Base-by-base conservation (phyloP, 495 filamentous ascomycete genomes). In the Evernia prunastri region DNA sequence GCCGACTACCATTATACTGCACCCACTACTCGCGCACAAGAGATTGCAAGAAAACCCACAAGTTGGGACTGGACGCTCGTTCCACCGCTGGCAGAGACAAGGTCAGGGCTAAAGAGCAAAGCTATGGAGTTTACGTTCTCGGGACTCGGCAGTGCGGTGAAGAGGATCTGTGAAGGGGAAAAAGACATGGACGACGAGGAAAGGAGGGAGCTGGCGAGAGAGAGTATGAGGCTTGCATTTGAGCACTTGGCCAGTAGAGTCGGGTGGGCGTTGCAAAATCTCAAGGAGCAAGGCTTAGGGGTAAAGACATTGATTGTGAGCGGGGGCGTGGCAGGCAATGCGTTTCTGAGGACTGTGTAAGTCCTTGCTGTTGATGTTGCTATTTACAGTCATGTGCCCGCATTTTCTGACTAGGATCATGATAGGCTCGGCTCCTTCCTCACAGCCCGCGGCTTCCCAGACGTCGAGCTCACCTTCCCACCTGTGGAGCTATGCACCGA, bases 291-390 rank as follows among this genome's bases (percentile, higher is more conserved):
- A 9, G 56, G 57, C 4, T 40, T 67, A 47, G 57, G 72, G 51
- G 72, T 89, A 12, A 72, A 78, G 17, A 88, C 86, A 0, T 73
- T 97, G 9, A 91, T 97, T 4, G 79, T 97, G 8, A 87, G 89
- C 58, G 94, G 94, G 23, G 94, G 94, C 12, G 94, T 98, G 3
- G 93, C 94, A 7, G 82, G 86, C 29, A 97, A 97, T 73, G 66
- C 71, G 31, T 97, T 86, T 71, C 78, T 98, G 11, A 81, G 84
- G 73, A 79, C 81, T 61, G 79, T 97, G 47, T 76, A 69, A 49
- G 67, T 69, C n/a, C 31, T 36, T n/a, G 35, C 37, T 12, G 23
- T 51, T 51, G 45, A 51, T 51, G 45, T 31, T 31, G 49, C 49
- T 53, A 31, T 53, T 29, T 53, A 17, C 27, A 31, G 49, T 17